Evolutionary conservation across 176 grass and related monocot species (phyloP).

Genomic region (Neostapfia colusana): DNA sequence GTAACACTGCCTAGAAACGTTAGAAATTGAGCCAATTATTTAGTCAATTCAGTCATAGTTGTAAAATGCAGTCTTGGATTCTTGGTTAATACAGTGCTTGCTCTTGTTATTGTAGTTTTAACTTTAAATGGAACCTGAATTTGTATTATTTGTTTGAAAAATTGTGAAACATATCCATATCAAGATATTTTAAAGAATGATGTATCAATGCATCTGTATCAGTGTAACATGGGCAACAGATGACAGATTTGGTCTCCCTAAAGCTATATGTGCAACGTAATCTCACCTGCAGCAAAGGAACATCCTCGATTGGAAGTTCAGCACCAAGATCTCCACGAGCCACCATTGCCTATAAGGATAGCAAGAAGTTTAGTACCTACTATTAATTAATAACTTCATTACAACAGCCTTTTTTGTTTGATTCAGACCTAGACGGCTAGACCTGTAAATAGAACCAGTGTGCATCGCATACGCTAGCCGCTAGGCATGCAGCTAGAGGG

Average conservation of each 20-base stretch:
- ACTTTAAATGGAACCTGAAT: too few relatives aligned
- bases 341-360: slow-evolving; percentile 87
- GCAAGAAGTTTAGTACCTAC: slow-evolving; percentile 44
- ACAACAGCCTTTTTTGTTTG: neutral
- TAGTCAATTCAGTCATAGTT: too few relatives aligned
- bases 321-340: slow-evolving; percentile 95
- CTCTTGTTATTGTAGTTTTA: too few relatives aligned
- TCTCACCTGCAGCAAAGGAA: slow-evolving; percentile 89
- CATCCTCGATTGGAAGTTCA: slow-evolving; percentile 97
- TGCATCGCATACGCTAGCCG: neutral
- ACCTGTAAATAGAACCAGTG: slow-evolving; percentile 1
- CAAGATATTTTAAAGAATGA: too few relatives aligned
- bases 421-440: slow-evolving; percentile 23
- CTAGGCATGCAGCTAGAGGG: neutral
- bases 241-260: neutral
- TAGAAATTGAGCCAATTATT: too few relatives aligned
- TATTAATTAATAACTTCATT: slow-evolving; percentile 20
- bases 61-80: too few relatives aligned
- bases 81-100: too few relatives aligned
- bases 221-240: too few relatives aligned
- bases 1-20: too few relatives aligned
- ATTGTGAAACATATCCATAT: too few relatives aligned
- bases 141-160: too few relatives aligned
- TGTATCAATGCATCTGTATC: too few relatives aligned
- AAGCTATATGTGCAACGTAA: slow-evolving; percentile 16